Evolutionary conservation across 208 protist species (phyloP).

Genomic region (Endotrypanum monterogeii): DNA sequence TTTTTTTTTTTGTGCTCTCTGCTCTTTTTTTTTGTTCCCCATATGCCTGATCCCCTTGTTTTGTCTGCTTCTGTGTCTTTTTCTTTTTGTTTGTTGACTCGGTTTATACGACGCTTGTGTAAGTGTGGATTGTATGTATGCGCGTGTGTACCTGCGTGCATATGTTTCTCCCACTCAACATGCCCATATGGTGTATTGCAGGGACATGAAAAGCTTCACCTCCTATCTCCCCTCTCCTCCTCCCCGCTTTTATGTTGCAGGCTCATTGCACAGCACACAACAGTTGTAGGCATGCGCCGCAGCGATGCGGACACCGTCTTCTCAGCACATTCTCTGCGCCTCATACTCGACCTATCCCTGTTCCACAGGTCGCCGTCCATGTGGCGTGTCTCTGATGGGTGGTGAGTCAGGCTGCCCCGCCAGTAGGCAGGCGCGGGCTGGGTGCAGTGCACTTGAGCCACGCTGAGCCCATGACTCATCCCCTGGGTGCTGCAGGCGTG

Average conservation of each 20-base stretch:
- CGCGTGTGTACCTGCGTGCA: background rate
- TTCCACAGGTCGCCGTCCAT: too few species aligned
- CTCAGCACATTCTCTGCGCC: background rate
- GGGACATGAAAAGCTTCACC: too few species aligned
- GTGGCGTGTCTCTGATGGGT: background rate
- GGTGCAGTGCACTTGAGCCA: background rate
- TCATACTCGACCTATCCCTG: background rate
- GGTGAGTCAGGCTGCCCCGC: background rate
- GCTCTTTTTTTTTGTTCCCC: background rate
- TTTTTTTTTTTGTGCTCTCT: background rate
- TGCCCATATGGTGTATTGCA: too few species aligned
- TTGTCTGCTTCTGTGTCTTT: too few species aligned
- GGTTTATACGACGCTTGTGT: background rate
- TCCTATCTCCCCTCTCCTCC: too few species aligned
- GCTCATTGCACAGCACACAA: background rate
- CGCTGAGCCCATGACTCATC: background rate
- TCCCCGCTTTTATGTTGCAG: too few species aligned
- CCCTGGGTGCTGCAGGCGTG: background rate
- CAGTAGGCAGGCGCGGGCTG: background rate
- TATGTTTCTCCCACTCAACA: conserved; percentile 2
- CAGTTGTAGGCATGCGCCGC: background rate
- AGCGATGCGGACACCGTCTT: background rate
- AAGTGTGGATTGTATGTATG: background rate
- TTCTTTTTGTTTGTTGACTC: background rate
- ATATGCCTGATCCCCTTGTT: too few species aligned